phyloP scores from a whole-genome alignment of 2,329 filamentous ascomycete species.

The Arthrobotrys pseudoclavata region DNA sequence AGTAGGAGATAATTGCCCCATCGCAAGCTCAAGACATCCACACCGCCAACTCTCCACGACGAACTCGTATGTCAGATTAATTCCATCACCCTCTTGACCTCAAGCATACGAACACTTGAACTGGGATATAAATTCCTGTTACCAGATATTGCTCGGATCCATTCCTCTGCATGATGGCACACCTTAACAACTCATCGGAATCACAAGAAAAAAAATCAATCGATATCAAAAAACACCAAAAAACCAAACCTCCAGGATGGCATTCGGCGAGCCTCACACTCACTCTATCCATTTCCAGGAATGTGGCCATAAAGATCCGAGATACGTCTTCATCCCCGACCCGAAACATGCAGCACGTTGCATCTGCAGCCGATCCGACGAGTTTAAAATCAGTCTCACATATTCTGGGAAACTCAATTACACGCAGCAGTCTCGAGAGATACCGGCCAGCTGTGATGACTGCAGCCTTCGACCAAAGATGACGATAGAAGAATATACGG shows the following conservation, averaged over 20 bases:
- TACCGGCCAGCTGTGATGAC: constrained; percentile 3
- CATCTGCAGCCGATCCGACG: constrained; percentile 15
- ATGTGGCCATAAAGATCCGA: constrained; percentile 16
- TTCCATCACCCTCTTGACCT: not conserved
- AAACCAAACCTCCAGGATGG: not conserved
- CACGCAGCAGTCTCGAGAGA: not conserved
- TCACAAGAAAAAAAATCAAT: not conserved
- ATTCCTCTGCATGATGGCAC: not conserved
- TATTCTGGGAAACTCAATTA: not conserved
- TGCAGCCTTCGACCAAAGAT: constrained; percentile 25
- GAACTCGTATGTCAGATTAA: constrained; percentile 7
- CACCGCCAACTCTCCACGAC: not conserved
- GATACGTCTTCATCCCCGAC: constrained; percentile 34
- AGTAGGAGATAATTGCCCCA: not conserved
- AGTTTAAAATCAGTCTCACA: constrained; percentile 8
- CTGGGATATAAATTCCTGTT: not conserved
- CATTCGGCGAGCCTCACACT: constrained; percentile 29
- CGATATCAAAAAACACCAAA: not conserved
- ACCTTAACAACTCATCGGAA: not conserved
- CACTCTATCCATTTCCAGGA: constrained; percentile 33
- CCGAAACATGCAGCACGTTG: constrained; percentile 6
- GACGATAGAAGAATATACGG: constrained; percentile 36
- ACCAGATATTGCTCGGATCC: not conserved
- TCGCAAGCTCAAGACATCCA: not conserved
- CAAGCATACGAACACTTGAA: not conserved